Evolutionary conservation across 1,139 yeast species (phyloP), one percentile per base, ranked within the genome.

Genomic region (Maudiozyma humilis): DNA sequence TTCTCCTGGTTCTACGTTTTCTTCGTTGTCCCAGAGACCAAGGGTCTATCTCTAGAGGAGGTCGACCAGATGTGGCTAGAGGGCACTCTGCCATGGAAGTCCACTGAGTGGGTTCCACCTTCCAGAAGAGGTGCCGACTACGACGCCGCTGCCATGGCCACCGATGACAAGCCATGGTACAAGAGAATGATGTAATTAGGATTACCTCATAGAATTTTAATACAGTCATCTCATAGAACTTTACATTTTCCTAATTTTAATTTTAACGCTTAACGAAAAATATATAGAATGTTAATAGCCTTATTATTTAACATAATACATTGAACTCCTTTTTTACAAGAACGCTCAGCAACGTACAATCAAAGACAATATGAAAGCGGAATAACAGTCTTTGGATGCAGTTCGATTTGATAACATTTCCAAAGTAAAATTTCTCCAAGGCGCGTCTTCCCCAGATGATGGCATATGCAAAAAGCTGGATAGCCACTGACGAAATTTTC

Each of bases 31-130:
- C 79, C 77, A 52, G 86, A 80, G 64, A 81, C 88, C 45, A 75
- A 76, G 64, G 86, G 85, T 49, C 70, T 79, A 52, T 67, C 81
- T 23, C 70, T 82, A 62, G 88, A 82, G 64, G 82, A 80, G 56
- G 81, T 80, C 52, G 83, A 79, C 63, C 77, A 74, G 52, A 65
- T 82, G 66, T 79, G 62, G 57, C 59, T 64, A 38, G 54, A 50
- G 36, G 63, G 62, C 37, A 59, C 67, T 38, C 47, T 59, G 32
- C 70, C 78, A 45, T 72, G 75, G 75, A 66, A 67, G 47, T 69
- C 76, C 25, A 44, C 53, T 14, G 19, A 39, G 13, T 57, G 59
- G 56, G 48, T 49, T 23, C 57, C 59, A 43, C 49, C 52, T 36
- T 39, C 46, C 37, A 49, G 43, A 69, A 62, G 78, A 47, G 49